A percentile compares a stretch with the other conserved stretches of the same genome.
phyloP scores from a whole-genome alignment of 2,329 filamentous ascomycete species.

The Cladosporium sp. region DNA sequence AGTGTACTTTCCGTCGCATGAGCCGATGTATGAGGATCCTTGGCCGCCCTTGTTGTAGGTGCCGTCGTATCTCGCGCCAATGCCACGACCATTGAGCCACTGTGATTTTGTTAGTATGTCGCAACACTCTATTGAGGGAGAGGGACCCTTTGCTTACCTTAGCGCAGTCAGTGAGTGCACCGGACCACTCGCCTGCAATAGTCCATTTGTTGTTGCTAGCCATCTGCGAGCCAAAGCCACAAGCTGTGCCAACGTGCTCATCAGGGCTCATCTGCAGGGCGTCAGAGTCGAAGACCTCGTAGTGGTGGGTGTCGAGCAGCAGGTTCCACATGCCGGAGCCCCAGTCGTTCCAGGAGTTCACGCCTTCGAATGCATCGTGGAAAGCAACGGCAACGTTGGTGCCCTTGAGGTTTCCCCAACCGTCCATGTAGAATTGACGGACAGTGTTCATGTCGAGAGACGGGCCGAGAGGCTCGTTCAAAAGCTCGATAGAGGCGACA shows the following conservation, averaged over 20 bases:
- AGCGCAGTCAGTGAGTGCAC: constrained; percentile 56
- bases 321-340: constrained; percentile 44
- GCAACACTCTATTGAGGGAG: constrained; percentile 51
- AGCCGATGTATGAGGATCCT: constrained; percentile 52
- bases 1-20: constrained; percentile 52
- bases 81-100: constrained; percentile 59
- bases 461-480: constrained; percentile 52
- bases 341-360: constrained; percentile 62
- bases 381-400: constrained; percentile 51
- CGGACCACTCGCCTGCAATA: constrained; percentile 51
- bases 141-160: constrained; percentile 28
- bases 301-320: constrained; percentile 66
- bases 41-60: constrained; percentile 51
- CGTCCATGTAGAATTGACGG: constrained; percentile 57
- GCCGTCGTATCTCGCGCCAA: constrained; percentile 63
- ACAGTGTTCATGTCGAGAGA: constrained; percentile 47
- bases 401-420: constrained; percentile 44
- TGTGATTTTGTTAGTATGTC: constrained; percentile 47
- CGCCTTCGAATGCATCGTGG: constrained; percentile 57
- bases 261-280: constrained; percentile 47
- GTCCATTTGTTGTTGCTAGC: constrained; percentile 42
- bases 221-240: constrained; percentile 48
- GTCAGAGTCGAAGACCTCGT: constrained; percentile 60
- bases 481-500: constrained; percentile 48
- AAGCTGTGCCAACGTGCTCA: constrained; percentile 54